Percentiles rank a stretch among this genome's conserved stretches.
Evolutionary conservation across 2,329 filamentous ascomycete species (phyloP).

Genomic region (Microthyrium microscopicum): DNA sequence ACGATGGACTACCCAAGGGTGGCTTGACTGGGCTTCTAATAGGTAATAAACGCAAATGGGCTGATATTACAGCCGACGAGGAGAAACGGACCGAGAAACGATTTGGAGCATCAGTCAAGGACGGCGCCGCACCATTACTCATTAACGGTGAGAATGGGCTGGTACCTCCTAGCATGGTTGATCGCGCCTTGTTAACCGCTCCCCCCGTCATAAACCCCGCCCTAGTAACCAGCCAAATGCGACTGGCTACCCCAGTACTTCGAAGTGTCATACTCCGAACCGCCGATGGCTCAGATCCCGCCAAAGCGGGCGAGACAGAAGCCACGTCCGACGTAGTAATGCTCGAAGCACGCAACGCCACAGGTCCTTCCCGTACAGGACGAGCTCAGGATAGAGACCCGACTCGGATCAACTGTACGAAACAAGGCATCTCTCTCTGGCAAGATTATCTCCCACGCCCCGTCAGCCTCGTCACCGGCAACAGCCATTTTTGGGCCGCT

Average conservation of each 20-base stretch:
- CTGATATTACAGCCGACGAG: slow-evolving; percentile 57
- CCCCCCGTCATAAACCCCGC: slow-evolving; percentile 75
- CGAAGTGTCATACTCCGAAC: slow-evolving; percentile 68
- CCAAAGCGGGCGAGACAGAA: slow-evolving; percentile 25
- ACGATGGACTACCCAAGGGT: slow-evolving; percentile 80
- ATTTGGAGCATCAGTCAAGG: slow-evolving; percentile 39
- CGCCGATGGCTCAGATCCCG: slow-evolving; percentile 45
- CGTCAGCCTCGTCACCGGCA: slow-evolving; percentile 81
- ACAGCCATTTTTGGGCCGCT: slow-evolving; percentile 77
- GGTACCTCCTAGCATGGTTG: slow-evolving; percentile 50
- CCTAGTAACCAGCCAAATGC: slow-evolving; percentile 64
- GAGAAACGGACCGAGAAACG: slow-evolving; percentile 45
- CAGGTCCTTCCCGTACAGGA: slow-evolving; percentile 40
- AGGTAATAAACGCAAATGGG: slow-evolving; percentile 81
- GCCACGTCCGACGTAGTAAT: slow-evolving; percentile 47
- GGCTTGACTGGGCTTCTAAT: slow-evolving; percentile 73
- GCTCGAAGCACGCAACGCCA: slow-evolving; percentile 77
- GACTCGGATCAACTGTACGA: slow-evolving; percentile 65
- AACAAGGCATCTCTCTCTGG: slow-evolving; percentile 70
- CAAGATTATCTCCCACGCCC: slow-evolving; percentile 81
- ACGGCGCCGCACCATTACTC: slow-evolving; percentile 58
- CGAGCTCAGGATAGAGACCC: slow-evolving; percentile 56
- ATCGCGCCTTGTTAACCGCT: slow-evolving; percentile 57
- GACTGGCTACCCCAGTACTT: slow-evolving; percentile 76
- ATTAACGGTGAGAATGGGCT: slow-evolving; percentile 62